Base-by-base conservation (phyloP, 2,329 filamentous ascomycete genomes). In the Pezicula radicicola region DNA sequence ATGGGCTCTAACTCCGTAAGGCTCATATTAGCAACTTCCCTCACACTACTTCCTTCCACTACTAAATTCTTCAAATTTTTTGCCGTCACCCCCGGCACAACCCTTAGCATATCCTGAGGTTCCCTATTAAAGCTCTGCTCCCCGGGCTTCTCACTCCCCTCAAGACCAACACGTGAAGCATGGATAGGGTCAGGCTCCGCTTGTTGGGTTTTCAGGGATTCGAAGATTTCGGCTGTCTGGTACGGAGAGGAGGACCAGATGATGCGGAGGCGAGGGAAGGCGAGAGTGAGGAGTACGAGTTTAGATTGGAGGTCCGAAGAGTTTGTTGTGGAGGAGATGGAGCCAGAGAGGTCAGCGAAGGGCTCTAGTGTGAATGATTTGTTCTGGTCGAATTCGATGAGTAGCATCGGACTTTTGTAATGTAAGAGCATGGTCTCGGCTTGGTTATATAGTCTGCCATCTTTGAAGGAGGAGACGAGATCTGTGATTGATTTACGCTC, bases 361-460 rank as follows among this genome's bases (percentile, higher is more conserved):
- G 88, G 88, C 68, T 93, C 94, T 15, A 99, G 84, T 0, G 92
- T 97, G 70, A 99, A 99, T 4, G 90, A 93, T 69, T 96, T 97
- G 74, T 96, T 93, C 67, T 96, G 89, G 68, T 97, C 92, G 68
- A 99, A 99, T 70, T 99, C 94, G 65, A 99, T 97, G 42, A 99
- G 82, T 6, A 99, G 83, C 82, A 97, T 89, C 0, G 91, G 88
- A 59, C 73, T 85, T 65, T 88, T 88, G 80, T 99, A 99, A 72
- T 97, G 86, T 67, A 90, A 84, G 53, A 95, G 87, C 93, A 99
- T 97, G 45, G 88, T 85, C 71, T 97, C 93, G 39, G 88, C 88
- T 74, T 99, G 94, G 61, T 84, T 89, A 74, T 91, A 99, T 13
- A 99, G 80, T 2, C 94, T 87, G 12, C 94, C 94, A 67, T 96